phyloP scores from a whole-genome alignment of 2,329 filamentous ascomycete genomes.

The Penicillium brasilianum region DNA sequence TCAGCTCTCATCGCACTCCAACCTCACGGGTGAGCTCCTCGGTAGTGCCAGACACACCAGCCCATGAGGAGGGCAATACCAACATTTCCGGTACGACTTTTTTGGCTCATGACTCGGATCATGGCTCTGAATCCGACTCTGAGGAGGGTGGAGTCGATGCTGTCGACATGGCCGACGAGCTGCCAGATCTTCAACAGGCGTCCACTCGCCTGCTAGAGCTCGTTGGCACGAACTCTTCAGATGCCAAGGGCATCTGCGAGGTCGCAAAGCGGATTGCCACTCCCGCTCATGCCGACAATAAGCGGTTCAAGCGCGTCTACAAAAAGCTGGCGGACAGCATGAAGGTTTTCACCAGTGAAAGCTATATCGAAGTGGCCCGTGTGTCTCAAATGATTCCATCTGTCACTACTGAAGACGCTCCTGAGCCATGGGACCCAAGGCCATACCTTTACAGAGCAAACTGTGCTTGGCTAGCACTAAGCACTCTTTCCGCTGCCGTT shows the following conservation, averaged over 20 bases:
- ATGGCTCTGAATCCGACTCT: slow-evolving; percentile 12
- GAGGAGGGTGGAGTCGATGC: slow-evolving; percentile 40
- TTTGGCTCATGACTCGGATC: slow-evolving; percentile 34
- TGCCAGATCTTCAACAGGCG: slow-evolving; percentile 45
- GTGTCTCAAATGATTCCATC: slow-evolving; percentile 40
- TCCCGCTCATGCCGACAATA: slow-evolving; percentile 35
- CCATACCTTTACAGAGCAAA: slow-evolving; percentile 52
- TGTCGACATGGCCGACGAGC: slow-evolving; percentile 44
- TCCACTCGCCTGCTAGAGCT: slow-evolving; percentile 45
- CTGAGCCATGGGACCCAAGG: slow-evolving; percentile 40
- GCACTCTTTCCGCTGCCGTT: slow-evolving; percentile 42
- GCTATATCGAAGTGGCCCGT: slow-evolving; percentile 44
- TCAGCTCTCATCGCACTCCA: slow-evolving; percentile 14
- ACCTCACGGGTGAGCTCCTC: slow-evolving; percentile 16
- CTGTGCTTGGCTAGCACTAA: slow-evolving; percentile 46
- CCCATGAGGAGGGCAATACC: slow-evolving; percentile 33
- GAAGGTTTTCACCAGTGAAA: slow-evolving; percentile 34
- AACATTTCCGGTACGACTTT: slow-evolving; percentile 46
- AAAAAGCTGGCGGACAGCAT: slow-evolving; percentile 33
- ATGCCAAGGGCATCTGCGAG: slow-evolving; percentile 34
- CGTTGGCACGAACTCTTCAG: slow-evolving; percentile 37
- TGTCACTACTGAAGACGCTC: slow-evolving; percentile 23
- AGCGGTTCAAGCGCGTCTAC: slow-evolving; percentile 32
- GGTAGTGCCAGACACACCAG: slow-evolving; percentile 30
- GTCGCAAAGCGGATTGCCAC: slow-evolving; percentile 39